Evolutionary conservation across 805 yeast genomes (phyloP), one percentile per base, ranked within the genome.

Genomic region (Candida pini): DNA sequence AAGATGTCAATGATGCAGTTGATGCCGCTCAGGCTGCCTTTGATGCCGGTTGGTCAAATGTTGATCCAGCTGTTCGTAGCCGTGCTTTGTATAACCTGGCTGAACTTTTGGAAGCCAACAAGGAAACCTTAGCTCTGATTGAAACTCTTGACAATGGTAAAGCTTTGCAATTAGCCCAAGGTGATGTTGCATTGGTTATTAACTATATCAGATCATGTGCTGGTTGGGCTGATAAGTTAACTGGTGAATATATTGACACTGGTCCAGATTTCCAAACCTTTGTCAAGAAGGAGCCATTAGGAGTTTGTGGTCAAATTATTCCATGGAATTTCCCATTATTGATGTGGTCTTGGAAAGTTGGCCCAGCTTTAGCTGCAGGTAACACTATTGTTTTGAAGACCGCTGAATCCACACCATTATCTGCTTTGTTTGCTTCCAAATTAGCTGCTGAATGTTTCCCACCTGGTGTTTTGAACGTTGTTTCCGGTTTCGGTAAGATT

Each of bases 311-410:
- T 46, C 87, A 80, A 60, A 81, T 82, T 44, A 81, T 82, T 43
- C 89, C 90, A 56, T 82, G 89, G 89, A 82, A 82, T 59, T 82
- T 82, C 74, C 90, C 90, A 49, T 62, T 82, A 44, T 69, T 82
- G 67, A 81, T 82, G 84, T 69, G 78, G 58, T 62, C 83, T 28
- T 82, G 90, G 90, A 82, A 82, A 57, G 66, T 82, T 40, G 86
- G 82, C 35, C 89, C 90, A 30, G 86, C 85, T 42, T 64, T 81
- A 51, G 83, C 83, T 33, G 76, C 87, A 47, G 87, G 87, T 64
- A 80, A 81, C 66, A 76, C 84, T 33, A 66, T 76, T 47, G 77
- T 82, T 35, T 63, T 82, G 55, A 82, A 82, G 61, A 78, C 89
- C 26, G 87, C 90, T 31, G 80, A 80, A 53, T 75, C 83, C 36